Base-by-base conservation (phyloP, 2,329 filamentous ascomycete genomes). In the Lachnellula occidentalis region DNA sequence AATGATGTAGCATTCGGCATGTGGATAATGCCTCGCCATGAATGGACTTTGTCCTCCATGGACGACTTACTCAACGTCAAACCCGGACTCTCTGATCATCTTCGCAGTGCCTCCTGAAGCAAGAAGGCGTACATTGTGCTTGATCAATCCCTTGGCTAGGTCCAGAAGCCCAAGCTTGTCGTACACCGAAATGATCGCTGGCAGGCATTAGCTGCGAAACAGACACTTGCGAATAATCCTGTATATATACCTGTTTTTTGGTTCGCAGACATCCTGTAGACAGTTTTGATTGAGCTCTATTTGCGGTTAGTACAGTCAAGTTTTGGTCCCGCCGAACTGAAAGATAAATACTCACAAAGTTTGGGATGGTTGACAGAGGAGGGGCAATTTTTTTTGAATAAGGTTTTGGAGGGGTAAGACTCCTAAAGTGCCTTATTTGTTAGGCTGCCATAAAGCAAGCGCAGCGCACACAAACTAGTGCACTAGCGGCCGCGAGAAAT, bases 141-240 rank as follows among this genome's bases (percentile, higher is more conserved):
- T 83, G 69, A 88, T 82, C 49, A 96, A 83, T 66, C 91, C 91
- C 75, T 95, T 95, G 67, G 91, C 90, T 65, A 96, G 80, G 74
- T 96, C 92, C 64, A 96, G 77, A 63, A 96, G 82, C 58, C 92
- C 94, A 54, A 92, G 97, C 85, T 99, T 99, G 81, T 99, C 90
- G 72, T 94, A 97, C 78, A 97, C 94, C 63, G 92, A 97, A 71
- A 99, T 81, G 70, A 99, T 97, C 64, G 94, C 94, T 79, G 50
- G 52, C 34, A n/a, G 34, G 51, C 21, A 51, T 58, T 54, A 61
- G 58, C 43, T 39, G 4, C 39, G 17, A 42, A 11, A 51, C 9
- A 43, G 19, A 39, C 15, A n/a, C 36, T 39, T 24, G n/a, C 15
- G 19, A 8, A 15, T 6, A n/a, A 12, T 43, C 37, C n/a, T 11